Percentiles rank a stretch among this genome's conserved stretches.
Evolutionary conservation across 768 basidiomycete species (phyloP).

Genomic region (Auricularia cornea): DNA sequence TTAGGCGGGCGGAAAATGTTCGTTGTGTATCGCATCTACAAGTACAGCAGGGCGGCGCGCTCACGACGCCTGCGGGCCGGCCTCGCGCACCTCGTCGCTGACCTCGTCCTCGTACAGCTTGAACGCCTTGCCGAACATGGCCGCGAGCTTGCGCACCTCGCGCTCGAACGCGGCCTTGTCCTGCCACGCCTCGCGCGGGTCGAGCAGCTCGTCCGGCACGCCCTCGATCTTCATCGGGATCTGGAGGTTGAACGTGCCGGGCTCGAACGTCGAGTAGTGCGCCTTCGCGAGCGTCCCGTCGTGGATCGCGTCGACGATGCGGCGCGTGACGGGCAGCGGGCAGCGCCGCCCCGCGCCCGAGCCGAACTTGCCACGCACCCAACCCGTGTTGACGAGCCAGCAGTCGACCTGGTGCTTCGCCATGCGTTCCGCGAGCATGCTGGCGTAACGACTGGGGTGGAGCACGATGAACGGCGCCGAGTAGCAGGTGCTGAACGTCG

Average conservation of each 20-base stretch:
- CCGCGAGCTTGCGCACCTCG: constrained; percentile 79
- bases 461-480: constrained; percentile 99
- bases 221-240: constrained; percentile 79
- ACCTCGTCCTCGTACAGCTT: constrained; percentile 86
- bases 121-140: constrained; percentile 94
- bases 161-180: constrained; percentile 84
- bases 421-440: constrained; percentile 97
- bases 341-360: constrained; percentile 71
- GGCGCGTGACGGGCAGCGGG: constrained; percentile 91
- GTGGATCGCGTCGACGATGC: constrained; percentile 96
- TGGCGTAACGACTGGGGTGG: constrained; percentile 90
- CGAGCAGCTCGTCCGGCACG: constrained; percentile 84
- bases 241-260: constrained; percentile 66
- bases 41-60: background rate
- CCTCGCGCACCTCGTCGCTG: constrained; percentile 65
- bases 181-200: constrained; percentile 81
- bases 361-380: constrained; percentile 92
- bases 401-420: constrained; percentile 79
- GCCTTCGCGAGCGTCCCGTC: constrained; percentile 82
- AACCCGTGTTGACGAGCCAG: constrained; percentile 99
- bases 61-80: constrained; percentile 51
- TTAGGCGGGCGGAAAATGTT: too few species aligned
- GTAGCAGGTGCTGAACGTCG: constrained; percentile 99
- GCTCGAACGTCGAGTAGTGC: constrained; percentile 69
- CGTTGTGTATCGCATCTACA: too few species aligned